Conservation (phyloP, 495 filamentous ascomycete species). For the Corynascus novoguineensis region DNA sequence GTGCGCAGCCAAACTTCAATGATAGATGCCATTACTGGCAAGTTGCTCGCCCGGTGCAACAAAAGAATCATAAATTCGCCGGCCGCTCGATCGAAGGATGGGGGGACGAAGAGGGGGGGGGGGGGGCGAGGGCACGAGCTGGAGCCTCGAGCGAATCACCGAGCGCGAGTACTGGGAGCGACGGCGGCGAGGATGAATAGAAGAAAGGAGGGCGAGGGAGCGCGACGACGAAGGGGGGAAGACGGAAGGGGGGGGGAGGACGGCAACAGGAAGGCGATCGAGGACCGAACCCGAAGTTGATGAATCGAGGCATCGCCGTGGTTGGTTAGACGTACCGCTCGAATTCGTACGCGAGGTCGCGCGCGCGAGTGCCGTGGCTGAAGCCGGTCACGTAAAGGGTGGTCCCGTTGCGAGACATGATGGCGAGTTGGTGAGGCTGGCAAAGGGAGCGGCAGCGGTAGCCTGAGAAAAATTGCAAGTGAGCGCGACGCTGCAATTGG, state of each 20-base stretch:
- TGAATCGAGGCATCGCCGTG: constrained; percentile 43
- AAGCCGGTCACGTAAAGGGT: constrained; percentile 97
- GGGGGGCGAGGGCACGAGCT: constrained; percentile 33
- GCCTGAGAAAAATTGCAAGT: constrained; percentile 17
- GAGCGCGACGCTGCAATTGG: constrained; percentile 1
- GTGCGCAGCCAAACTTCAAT: constrained; percentile 26
- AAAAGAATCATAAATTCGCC: constrained; percentile 32
- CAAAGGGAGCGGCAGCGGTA: not conserved
- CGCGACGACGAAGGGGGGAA: constrained; percentile 40
- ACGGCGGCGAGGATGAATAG: constrained; percentile 29
- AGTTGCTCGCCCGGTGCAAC: constrained; percentile 36
- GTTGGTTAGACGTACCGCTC: constrained; percentile 64
- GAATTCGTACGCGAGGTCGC: constrained; percentile 99
- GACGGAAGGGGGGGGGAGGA: constrained; percentile 32
- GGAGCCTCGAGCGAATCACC: constrained; percentile 25
- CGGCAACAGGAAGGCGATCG: constrained; percentile 30
- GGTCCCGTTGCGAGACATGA: constrained; percentile 87
- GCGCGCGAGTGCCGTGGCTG: constrained; percentile 96
- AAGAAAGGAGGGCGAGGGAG: constrained; percentile 21
- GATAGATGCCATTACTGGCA: constrained; percentile 29
- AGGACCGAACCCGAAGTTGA: constrained; percentile 38
- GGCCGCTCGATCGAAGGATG: constrained; percentile 53
- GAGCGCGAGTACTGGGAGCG: constrained; percentile 20
- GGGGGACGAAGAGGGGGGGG: constrained; percentile 33
- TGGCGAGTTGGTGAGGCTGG: constrained; percentile 20